phyloP scores from a whole-genome alignment of 2,329 filamentous ascomycete genomes.

The Rhynchosporium agropyri region DNA sequence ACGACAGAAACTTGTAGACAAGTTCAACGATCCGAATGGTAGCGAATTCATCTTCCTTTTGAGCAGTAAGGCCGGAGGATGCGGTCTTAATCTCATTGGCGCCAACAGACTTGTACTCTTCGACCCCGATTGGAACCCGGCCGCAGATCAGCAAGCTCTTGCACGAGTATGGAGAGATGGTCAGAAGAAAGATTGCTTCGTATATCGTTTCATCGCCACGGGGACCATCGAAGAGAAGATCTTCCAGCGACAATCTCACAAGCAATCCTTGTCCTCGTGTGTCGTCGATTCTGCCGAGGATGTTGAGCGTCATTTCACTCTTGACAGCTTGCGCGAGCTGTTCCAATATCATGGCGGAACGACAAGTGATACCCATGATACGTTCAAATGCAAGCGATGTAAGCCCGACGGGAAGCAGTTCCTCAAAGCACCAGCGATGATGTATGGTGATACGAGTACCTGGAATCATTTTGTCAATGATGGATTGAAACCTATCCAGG shows the following conservation, averaged over 20 bases:
- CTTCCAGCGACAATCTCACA: slow-evolving; percentile 97
- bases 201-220: slow-evolving; percentile 98
- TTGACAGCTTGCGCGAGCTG: slow-evolving; percentile 87
- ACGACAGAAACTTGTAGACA: slow-evolving; percentile 94
- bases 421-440: slow-evolving; percentile 89
- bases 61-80: slow-evolving; percentile 94
- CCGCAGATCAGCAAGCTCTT: slow-evolving; percentile 94
- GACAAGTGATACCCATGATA: slow-evolving; percentile 92
- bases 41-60: slow-evolving; percentile 93
- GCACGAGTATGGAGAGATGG: slow-evolving; percentile 98
- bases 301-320: slow-evolving; percentile 92
- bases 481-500: slow-evolving; percentile 80
- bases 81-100: slow-evolving; percentile 92
- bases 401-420: slow-evolving; percentile 83
- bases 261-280: slow-evolving; percentile 93
- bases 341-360: slow-evolving; percentile 91
- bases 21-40: slow-evolving; percentile 92
- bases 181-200: slow-evolving; percentile 98
- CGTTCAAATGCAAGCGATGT: slow-evolving; percentile 97
- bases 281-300: slow-evolving; percentile 97
- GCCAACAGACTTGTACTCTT: slow-evolving; percentile 94
- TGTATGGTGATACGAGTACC: slow-evolving; percentile 98
- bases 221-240: slow-evolving; percentile 99
- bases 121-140: slow-evolving; percentile 97
- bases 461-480: slow-evolving; percentile 97